A percentile compares a stretch with the other conserved stretches of the same genome.
These are phyloP conservation scores for Pholiota microspora DNA, from an alignment of 768 basidiomycete genomes.

Conservation along the genomic window DNA sequence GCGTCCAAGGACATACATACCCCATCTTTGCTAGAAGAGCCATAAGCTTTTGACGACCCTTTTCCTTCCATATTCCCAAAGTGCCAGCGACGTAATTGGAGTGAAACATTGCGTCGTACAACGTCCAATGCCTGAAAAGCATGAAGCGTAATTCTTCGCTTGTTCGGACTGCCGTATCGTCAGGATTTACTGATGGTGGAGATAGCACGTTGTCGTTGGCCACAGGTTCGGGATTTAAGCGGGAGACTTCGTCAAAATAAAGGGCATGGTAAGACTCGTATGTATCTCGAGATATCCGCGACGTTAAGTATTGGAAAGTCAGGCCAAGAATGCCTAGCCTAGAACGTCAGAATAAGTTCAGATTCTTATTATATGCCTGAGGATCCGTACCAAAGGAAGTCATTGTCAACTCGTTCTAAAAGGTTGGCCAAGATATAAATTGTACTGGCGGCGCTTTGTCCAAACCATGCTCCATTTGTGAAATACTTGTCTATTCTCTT, in stretches of 20 bases:
- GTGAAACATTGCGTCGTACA: slow-evolving; percentile 98
- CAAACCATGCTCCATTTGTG: slow-evolving; percentile 78
- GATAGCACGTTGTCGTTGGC: slow-evolving; percentile 31
- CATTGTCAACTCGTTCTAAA: slow-evolving; percentile 91
- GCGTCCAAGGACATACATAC: no score
- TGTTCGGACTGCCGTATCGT: slow-evolving; percentile 79
- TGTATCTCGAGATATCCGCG: slow-evolving; percentile 80
- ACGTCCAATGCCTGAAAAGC: slow-evolving; percentile 94
- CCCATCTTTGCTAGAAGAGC: slow-evolving; percentile 99
- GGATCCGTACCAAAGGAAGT: slow-evolving; percentile 77
- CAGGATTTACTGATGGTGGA: slow-evolving; percentile 62
- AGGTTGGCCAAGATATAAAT: slow-evolving; percentile 88
- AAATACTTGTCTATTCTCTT: slow-evolving; percentile 80
- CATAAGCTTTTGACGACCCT: slow-evolving; percentile 83
- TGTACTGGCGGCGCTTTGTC: slow-evolving; percentile 86
- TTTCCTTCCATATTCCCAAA: slow-evolving; percentile 95
- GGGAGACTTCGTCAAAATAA: slow-evolving; percentile 89
- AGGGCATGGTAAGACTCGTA: slow-evolving; percentile 83
- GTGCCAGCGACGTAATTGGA: slow-evolving; percentile 95
- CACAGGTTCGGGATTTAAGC: slow-evolving; percentile 71
- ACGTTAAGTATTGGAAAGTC: slow-evolving; percentile 88
- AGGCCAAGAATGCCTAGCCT: slow-evolving; percentile 94
- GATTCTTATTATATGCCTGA: background rate
- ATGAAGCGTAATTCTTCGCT: slow-evolving; percentile 93
- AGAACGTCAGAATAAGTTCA: slow-evolving; percentile 8